A percentile compares a stretch with the other conserved stretches of the same genome.
Conservation (phyloP, 495 filamentous ascomycete genomes). For the Rhizodiscina lignyota region DNA sequence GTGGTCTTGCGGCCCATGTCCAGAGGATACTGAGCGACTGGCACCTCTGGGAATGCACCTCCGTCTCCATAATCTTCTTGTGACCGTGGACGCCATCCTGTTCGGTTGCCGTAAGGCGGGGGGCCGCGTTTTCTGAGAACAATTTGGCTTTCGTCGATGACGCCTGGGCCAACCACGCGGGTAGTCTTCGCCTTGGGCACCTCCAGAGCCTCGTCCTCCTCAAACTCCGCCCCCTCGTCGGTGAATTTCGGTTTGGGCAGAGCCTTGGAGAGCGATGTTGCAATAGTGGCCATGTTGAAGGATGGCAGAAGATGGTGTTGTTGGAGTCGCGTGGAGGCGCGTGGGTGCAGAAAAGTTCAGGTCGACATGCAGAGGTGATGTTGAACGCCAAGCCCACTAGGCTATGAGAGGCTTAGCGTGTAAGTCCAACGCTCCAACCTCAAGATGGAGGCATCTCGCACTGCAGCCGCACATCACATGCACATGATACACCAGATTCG, state of each 20-base stretch:
- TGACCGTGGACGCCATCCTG: slow-evolving; percentile 73
- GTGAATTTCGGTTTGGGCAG: slow-evolving; percentile 83
- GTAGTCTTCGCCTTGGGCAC: slow-evolving; percentile 62
- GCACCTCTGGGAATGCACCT: slow-evolving; percentile 89
- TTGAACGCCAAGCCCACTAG: too few relatives aligned
- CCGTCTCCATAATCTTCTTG: slow-evolving; percentile 92
- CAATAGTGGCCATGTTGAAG: slow-evolving; percentile 14
- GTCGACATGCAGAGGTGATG: too few relatives aligned
- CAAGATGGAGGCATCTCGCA: too few relatives aligned
- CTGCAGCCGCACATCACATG: too few relatives aligned
- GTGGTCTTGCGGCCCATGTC: slow-evolving; percentile 75
- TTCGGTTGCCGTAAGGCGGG: slow-evolving; percentile 68
- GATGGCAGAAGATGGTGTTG: too few relatives aligned
- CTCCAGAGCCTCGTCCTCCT: too few relatives aligned
- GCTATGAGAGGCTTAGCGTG: too few relatives aligned
- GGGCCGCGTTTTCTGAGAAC: slow-evolving; percentile 61
- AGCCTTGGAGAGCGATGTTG: slow-evolving; percentile 56
- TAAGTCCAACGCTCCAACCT: too few relatives aligned
- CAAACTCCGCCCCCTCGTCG: slow-evolving; percentile 68
- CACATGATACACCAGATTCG: too few relatives aligned
- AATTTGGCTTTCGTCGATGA: slow-evolving; percentile 73
- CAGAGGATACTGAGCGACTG: slow-evolving; percentile 86
- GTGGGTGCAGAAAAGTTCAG: too few relatives aligned
- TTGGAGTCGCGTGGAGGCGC: too few relatives aligned
- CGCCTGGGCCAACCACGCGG: slow-evolving; percentile 58